These are phyloP conservation scores for Verticillium klebahnii DNA, from an alignment of 2,329 filamentous ascomycete genomes.

Conservation along the genomic window DNA sequence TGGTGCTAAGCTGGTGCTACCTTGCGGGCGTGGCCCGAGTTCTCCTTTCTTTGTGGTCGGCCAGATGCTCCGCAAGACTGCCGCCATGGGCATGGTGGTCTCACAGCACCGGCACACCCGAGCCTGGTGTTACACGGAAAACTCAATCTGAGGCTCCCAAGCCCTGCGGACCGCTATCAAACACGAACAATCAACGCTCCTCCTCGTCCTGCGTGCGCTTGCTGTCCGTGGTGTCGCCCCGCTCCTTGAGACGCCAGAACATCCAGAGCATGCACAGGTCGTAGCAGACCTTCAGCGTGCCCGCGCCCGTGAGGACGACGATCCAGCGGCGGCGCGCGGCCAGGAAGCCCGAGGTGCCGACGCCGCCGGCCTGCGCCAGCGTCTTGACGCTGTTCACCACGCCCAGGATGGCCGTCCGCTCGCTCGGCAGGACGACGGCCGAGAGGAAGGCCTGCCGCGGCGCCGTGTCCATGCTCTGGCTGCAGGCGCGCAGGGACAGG, in stretches of 20 bases:
- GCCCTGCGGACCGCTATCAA: too few relatives aligned
- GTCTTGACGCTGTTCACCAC: conserved; percentile 67
- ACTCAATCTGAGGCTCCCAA: too few relatives aligned
- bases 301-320: conserved; percentile 59
- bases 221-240: conserved; percentile 8
- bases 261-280: conserved; percentile 53
- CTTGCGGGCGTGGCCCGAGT: too few relatives aligned
- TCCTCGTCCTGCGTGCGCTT: background rate
- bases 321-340: conserved; percentile 53
- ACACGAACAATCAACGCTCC: background rate
- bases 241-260: conserved; percentile 31
- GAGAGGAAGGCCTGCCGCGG: conserved; percentile 67
- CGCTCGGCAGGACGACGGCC: conserved; percentile 56
- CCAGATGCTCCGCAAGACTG: too few relatives aligned
- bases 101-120: too few relatives aligned
- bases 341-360: conserved; percentile 59
- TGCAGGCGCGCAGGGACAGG: conserved; percentile 56
- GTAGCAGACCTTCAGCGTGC: conserved; percentile 56
- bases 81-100: too few relatives aligned
- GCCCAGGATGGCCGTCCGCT: conserved; percentile 70
- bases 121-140: too few relatives aligned
- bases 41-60: too few relatives aligned
- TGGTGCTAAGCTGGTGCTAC: too few relatives aligned
- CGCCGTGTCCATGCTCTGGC: conserved; percentile 65
- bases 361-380: conserved; percentile 53